Conservation (phyloP, 768 basidiomycete genomes). For the Tulasnella sp. region DNA sequence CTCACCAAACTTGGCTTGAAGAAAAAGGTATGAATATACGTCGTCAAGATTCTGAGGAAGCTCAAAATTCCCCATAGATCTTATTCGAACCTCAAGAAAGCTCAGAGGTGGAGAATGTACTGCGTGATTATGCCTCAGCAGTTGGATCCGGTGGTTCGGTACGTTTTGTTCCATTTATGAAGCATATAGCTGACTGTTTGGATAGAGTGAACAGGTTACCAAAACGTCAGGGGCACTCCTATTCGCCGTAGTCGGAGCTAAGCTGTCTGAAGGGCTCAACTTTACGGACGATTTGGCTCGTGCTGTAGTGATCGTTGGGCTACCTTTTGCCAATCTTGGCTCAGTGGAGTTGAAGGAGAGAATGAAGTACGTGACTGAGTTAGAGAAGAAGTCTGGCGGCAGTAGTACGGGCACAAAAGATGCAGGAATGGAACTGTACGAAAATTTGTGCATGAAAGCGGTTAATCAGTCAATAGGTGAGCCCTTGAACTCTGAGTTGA, state of each 20-base stretch:
- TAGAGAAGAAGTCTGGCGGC: constrained; percentile 34
- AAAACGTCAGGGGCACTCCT: constrained; percentile 52
- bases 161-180: neutral
- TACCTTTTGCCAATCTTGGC: constrained; percentile 87
- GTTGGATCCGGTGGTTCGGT: constrained; percentile 20
- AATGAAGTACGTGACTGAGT: constrained; percentile 69
- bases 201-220: constrained; percentile 5
- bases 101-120: constrained; percentile 54
- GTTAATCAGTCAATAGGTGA: constrained; percentile 95
- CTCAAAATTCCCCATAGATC: constrained; percentile 41
- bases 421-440: constrained; percentile 72
- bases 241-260: constrained; percentile 91
- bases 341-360: constrained; percentile 84
- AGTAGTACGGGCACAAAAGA: constrained; percentile 36
- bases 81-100: constrained; percentile 78
- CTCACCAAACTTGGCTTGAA: constrained; percentile 49
- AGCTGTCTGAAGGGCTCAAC: constrained; percentile 84
- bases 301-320: constrained; percentile 72
- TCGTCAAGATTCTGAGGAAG: constrained; percentile 4
- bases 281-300: constrained; percentile 58
- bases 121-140: constrained; percentile 58
- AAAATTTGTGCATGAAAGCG: constrained; percentile 83
- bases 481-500: constrained; percentile 20
- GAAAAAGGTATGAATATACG: constrained; percentile 46
- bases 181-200: neutral